Percentiles rank a stretch among this genome's conserved stretches.
phyloP scores from a whole-genome alignment of 352 stramenopile species.

The Globisporangium orthogonon region DNA sequence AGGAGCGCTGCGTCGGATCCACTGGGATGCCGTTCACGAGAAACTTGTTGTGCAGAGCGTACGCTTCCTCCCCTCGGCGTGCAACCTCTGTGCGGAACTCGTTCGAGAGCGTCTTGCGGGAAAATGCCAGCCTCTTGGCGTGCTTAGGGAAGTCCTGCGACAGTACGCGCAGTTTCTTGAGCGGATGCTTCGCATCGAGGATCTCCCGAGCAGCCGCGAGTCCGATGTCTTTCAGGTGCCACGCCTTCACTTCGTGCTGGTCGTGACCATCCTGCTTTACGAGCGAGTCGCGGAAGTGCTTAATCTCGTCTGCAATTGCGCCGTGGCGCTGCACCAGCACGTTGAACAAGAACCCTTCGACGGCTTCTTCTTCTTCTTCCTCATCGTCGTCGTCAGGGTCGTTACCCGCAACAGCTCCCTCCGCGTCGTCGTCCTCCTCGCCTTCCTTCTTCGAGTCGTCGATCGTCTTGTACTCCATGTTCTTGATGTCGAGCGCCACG shows the following conservation, averaged over 20 bases:
- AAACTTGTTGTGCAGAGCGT: conserved; percentile 63
- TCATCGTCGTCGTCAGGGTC: conserved; percentile 27
- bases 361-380: conserved; percentile 42
- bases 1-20: conserved; percentile 74
- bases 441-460: conserved; percentile 79
- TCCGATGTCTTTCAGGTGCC: conserved; percentile 88
- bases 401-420: conserved; percentile 16
- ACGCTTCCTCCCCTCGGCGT: conserved; percentile 25
- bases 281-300: conserved; percentile 45
- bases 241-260: conserved; percentile 56
- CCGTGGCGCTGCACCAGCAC: conserved; percentile 33
- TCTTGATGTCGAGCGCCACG: conserved; percentile 93
- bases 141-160: conserved; percentile 89
- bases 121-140: conserved; percentile 66
- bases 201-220: conserved; percentile 74
- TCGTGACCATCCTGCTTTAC: conserved; percentile 35
- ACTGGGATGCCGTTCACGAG: conserved; percentile 86
- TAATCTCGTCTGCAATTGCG: conserved; percentile 38
- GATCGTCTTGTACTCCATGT: conserved; percentile 96
- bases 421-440: conserved; percentile 16
- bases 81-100: conserved; percentile 45
- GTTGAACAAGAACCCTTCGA: conserved; percentile 62
- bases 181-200: conserved; percentile 60
- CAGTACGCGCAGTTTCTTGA: conserved; percentile 72
- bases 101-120: conserved; percentile 40